These are phyloP conservation scores for Poa annua DNA, from an alignment of 176 grass and related monocot genomes.

Conservation along the genomic window DNA sequence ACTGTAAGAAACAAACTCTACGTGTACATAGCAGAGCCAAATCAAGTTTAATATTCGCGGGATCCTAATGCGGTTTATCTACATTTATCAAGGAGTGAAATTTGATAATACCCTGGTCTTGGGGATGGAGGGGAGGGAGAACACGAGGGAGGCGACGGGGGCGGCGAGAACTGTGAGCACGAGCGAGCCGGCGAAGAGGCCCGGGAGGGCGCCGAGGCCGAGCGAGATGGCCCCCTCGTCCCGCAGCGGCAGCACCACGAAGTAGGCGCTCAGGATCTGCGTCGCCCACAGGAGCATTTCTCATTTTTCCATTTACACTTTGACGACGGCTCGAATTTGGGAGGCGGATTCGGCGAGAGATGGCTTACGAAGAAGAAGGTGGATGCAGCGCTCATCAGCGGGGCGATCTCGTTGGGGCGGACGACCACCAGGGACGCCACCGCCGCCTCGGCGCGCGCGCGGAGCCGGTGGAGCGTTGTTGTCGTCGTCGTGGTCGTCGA, in stretches of 20 bases:
- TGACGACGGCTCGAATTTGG: not conserved
- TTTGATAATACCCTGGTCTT: conserved; percentile 57
- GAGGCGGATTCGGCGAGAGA: not conserved
- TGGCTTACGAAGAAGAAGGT: conserved; percentile 94
- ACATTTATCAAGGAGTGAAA: not conserved
- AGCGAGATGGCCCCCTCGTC: conserved; percentile 94
- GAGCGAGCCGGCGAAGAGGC: conserved; percentile 83
- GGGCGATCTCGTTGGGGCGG: conserved; percentile 68
- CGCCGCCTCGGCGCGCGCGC: conserved; percentile 53
- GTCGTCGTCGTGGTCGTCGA: conserved; percentile 1
- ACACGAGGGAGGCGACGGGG: conserved; percentile 75
- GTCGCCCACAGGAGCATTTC: not conserved
- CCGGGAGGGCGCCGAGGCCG: conserved; percentile 64
- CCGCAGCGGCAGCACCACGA: conserved; percentile 81
- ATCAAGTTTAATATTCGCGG: not conserved
- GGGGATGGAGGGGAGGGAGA: conserved; percentile 82
- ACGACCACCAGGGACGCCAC: conserved; percentile 61
- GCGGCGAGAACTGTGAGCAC: conserved; percentile 81
- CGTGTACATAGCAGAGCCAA: not conserved
- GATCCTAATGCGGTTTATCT: not conserved
- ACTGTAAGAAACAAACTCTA: not conserved
- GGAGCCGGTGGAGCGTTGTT: not conserved
- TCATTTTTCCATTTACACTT: not conserved
- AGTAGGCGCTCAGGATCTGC: conserved; percentile 85
- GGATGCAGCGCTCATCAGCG: conserved; percentile 67